Evolutionary conservation across 768 basidiomycete genomes (phyloP), one percentile per base, ranked within the genome.

Genomic region (Xerocomellus chrysenteron): DNA sequence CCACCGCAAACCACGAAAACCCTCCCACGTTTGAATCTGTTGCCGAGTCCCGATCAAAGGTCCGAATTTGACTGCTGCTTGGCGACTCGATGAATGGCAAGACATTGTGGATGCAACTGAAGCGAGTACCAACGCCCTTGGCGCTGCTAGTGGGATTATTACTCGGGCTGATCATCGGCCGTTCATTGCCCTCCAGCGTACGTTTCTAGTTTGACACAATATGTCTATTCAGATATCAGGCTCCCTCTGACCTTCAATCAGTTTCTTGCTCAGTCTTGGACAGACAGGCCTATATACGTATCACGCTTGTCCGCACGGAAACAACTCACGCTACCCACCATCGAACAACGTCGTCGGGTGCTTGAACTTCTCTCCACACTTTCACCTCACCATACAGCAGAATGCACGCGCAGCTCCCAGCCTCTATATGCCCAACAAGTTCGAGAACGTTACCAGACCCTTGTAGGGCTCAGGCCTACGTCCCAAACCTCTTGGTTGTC

Each of bases 341-440:
- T 87, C 13, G 86, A 88, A 44, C 94, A 98, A 72, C 88, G 97
- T 14, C 79, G 79, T 28, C 88, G 94, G 24, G 85, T 98, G 13
- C 82, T 98, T 36, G 86, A 93, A 54, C 82, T 98, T 50, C 80
- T 99, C 54, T 89, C 89, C 30, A 87, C 88, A 5, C 82, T 99
- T 46, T 86, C 93, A 0, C 86, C 94, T 0, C 93, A 97, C 68
- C 88, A 98, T 71, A 98, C 97, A 19, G 87, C 87, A 55, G 88
- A 95, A 74, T 98, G 95, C 75, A 92, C 91, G 9, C 84, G 91
- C 50, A 79, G 82, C 64, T 79, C 92, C 5, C 96, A 98, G 70
- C 84, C 87, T 8, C 78, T 92, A 35, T 99, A 98, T 72, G 78
- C 78, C 54, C 82, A 90, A 44, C 97, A 99, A 70, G 92, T 87